These are phyloP conservation scores for Aspergillus fischeri DNA, from an alignment of 2,329 filamentous ascomycete genomes.

Conservation along the genomic window DNA sequence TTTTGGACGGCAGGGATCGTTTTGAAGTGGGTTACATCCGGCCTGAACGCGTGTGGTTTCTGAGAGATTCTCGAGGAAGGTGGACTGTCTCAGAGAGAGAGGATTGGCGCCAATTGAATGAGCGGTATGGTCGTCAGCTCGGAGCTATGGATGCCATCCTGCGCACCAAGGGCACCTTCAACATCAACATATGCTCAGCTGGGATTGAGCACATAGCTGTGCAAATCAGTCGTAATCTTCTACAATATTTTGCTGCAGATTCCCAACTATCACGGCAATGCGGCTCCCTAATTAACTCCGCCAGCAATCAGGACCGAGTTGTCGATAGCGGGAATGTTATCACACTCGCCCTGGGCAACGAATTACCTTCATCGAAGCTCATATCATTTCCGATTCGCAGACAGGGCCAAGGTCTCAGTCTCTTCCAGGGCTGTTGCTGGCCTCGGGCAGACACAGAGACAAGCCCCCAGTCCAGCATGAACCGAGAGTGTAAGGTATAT, in stretches of 20 bases:
- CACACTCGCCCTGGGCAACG: constrained; percentile 23
- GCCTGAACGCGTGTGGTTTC: constrained; percentile 19
- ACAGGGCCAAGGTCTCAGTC: constrained; percentile 7
- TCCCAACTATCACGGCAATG: constrained; percentile 35
- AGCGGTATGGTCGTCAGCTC: constrained; percentile 46
- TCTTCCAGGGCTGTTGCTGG: constrained; percentile 3
- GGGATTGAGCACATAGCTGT: constrained; percentile 40
- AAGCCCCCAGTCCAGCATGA: constrained; percentile 6
- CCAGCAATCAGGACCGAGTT: background rate
- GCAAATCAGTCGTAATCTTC: constrained; percentile 54
- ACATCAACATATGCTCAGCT: constrained; percentile 31
- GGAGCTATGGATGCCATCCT: constrained; percentile 54
- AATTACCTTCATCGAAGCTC: constrained; percentile 14
- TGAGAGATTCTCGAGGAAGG: constrained; percentile 13
- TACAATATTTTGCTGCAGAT: constrained; percentile 57
- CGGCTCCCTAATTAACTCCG: constrained; percentile 2
- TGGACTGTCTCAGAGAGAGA: constrained; percentile 20
- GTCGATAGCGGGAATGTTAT: constrained; percentile 44
- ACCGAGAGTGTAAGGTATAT: constrained; percentile 18
- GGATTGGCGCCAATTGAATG: constrained; percentile 23
- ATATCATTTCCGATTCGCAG: constrained; percentile 25
- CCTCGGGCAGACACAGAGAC: background rate
- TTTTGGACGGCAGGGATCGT: constrained; percentile 14
- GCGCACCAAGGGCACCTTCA: constrained; percentile 44
- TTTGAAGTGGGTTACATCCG: constrained; percentile 14